Percentiles rank a stretch among this genome's conserved stretches.
phyloP scores from a whole-genome alignment of 768 basidiomycete species.

The Lentinula sp. region DNA sequence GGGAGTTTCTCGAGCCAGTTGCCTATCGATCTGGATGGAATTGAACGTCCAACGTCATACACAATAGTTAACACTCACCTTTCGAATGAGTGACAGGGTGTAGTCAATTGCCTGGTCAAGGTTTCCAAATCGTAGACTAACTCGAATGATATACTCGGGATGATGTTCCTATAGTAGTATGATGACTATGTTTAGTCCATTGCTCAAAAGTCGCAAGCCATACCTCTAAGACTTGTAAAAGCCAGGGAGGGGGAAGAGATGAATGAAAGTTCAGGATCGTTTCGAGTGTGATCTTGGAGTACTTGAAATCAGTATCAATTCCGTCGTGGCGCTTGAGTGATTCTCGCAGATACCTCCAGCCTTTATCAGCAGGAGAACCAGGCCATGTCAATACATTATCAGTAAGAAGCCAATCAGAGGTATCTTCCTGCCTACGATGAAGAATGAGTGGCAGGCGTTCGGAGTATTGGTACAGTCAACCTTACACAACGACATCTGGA shows the following conservation, averaged over 20 bases:
- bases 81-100: conserved; percentile 62
- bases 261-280: conserved; percentile 66
- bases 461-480: neutral
- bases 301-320: conserved; percentile 62
- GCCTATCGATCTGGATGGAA: conserved; percentile 42
- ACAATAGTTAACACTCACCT: conserved; percentile 36
- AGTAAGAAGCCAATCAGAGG: conserved; percentile 77
- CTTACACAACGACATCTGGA: conserved; percentile 54
- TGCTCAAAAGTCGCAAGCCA: conserved; percentile 1
- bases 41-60: neutral
- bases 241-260: conserved; percentile 66
- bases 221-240: conserved; percentile 73
- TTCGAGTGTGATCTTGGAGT: conserved; percentile 73
- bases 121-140: conserved; percentile 72
- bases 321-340: conserved; percentile 76
- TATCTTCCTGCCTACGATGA: conserved; percentile 54
- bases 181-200: neutral
- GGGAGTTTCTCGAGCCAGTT: conserved; percentile 43
- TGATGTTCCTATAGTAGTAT: conserved; percentile 49
- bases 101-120: conserved; percentile 73
- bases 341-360: conserved; percentile 84
- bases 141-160: conserved; percentile 78
- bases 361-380: conserved; percentile 72
- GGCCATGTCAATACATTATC: conserved; percentile 81
- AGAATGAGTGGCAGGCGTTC: conserved; percentile 4